These are phyloP conservation scores for Geotrichum armillariae DNA, from an alignment of 1,139 yeast species.

Conservation along the genomic window DNA sequence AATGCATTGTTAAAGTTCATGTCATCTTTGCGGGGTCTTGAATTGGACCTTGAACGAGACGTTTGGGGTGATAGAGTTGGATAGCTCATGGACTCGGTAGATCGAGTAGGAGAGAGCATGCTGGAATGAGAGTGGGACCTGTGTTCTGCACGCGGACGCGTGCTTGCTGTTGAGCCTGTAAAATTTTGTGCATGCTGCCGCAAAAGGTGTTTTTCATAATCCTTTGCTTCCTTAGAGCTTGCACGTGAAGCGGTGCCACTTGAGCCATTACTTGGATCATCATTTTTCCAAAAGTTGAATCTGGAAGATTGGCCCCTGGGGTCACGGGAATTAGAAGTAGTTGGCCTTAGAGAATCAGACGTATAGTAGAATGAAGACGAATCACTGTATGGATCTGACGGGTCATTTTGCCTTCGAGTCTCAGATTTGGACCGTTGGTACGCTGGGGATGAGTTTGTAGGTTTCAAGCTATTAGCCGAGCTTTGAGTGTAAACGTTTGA, in stretches of 20 bases:
- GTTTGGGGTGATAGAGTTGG: constrained; percentile 20
- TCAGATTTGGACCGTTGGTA: constrained; percentile 5
- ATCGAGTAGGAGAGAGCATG: constrained; percentile 22
- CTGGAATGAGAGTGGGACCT: constrained; percentile 11
- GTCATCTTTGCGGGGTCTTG: constrained; percentile 22
- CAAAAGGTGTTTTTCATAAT: background rate
- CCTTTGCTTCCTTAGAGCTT: background rate
- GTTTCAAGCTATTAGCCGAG: constrained; percentile 4
- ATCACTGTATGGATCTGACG: constrained; percentile 4
- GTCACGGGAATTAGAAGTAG: constrained; percentile 9
- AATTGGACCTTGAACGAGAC: constrained; percentile 20
- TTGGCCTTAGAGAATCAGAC: constrained; percentile 11
- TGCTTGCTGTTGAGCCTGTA: background rate
- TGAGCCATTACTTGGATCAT: background rate
- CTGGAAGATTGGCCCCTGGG: background rate
- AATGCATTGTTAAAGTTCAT: constrained; percentile 29
- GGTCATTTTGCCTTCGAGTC: constrained; percentile 2
- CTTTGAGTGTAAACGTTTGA: background rate
- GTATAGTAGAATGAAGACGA: background rate
- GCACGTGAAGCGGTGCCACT: background rate
- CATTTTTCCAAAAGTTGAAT: constrained; percentile 1
- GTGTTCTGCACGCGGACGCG: background rate
- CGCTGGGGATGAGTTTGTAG: constrained; percentile 13
- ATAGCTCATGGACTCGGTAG: constrained; percentile 22
- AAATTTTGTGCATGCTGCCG: background rate